These are phyloP conservation scores for Tephrocybe sp. DNA, from an alignment of 768 basidiomycete genomes.

Conservation along the genomic window DNA sequence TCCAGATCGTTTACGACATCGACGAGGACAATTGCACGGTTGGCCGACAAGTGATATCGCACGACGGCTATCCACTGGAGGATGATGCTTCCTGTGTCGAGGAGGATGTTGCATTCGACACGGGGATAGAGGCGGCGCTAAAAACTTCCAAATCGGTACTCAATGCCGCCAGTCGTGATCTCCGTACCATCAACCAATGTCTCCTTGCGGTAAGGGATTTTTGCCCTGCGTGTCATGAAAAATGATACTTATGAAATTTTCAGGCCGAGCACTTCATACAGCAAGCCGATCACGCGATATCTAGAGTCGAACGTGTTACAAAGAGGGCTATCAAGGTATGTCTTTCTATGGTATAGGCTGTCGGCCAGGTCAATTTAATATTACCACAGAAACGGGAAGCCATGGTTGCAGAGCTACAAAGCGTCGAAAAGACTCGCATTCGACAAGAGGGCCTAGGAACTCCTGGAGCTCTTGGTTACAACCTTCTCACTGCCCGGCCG, in stretches of 20 bases:
- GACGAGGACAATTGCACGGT: constrained; percentile 38
- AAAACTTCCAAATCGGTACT: constrained; percentile 47
- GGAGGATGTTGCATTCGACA: constrained; percentile 27
- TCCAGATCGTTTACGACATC: constrained; percentile 39
- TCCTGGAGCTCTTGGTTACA: constrained; percentile 28
- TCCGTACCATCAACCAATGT: constrained; percentile 51
- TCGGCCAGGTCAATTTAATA: constrained; percentile 1
- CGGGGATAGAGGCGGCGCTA: constrained; percentile 36
- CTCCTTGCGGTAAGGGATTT: constrained; percentile 44
- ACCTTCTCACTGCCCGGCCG: constrained; percentile 32
- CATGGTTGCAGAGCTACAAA: constrained; percentile 42
- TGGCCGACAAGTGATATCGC: constrained; percentile 32
- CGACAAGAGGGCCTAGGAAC: constrained; percentile 17
- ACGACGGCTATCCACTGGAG: background rate
- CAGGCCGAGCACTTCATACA: constrained; percentile 59
- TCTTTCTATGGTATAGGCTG: constrained; percentile 3
- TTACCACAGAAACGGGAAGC: constrained; percentile 44
- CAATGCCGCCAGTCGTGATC: constrained; percentile 51
- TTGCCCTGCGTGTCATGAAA: constrained; percentile 8
- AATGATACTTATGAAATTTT: background rate
- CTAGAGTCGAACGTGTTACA: constrained; percentile 54
- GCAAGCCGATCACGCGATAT: constrained; percentile 52
- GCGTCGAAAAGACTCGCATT: constrained; percentile 18
- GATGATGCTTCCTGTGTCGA: background rate
- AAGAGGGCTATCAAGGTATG: constrained; percentile 54